Base-by-base conservation (phyloP, 306 rosid genomes). In the Psophocarpus tetragonolobus region DNA sequence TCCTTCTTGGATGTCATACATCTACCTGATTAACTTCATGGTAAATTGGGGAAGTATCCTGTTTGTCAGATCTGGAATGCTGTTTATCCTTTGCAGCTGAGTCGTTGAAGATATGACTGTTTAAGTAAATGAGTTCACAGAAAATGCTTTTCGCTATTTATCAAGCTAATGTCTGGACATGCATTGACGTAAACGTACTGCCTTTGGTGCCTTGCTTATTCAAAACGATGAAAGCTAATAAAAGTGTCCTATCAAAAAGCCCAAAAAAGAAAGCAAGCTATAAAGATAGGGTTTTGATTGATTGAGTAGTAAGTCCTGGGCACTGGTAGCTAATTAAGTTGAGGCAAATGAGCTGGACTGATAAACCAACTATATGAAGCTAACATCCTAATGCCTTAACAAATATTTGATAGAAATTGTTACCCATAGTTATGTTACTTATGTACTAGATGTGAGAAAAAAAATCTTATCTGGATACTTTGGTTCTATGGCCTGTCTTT, bases 1-100 rank as follows among this genome's bases (percentile, higher is more conserved):
- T 84, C 84, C 53, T 84, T 74, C 60, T 84, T 78, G 18, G 81
- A 80, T 65, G 89, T 84, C 73, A 67, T 73, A 74, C 85, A 87
- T 80, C 75, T 80, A 35, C 91, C 91, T 47, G 87, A 90, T 85
- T 84, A 79, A 80, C 85, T 78, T 70, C 78, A 47, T 87, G 90
- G 88, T 76, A 87, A 90, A 71, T 88, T 85, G 72, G 45, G 74
- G 62, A 70, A 72, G 69, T 71, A 80, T 53, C 80, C 77, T 4
- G 86, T 87, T 65, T 74, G 72, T 76, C 85, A 86, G 85, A 91
- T 87, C 73, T 68, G 77, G 45, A 23, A 11, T 45, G 63, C 50
- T 39, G 64, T 74, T 70, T 66, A 8, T 66, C 68, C 73, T 58
- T 75, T 67, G n/a, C 61, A 26, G 74, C 21, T 62, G 69, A 71